These are phyloP conservation scores for Penicillium argentinense DNA, from an alignment of 495 filamentous ascomycete genomes.

Conservation along the genomic window DNA sequence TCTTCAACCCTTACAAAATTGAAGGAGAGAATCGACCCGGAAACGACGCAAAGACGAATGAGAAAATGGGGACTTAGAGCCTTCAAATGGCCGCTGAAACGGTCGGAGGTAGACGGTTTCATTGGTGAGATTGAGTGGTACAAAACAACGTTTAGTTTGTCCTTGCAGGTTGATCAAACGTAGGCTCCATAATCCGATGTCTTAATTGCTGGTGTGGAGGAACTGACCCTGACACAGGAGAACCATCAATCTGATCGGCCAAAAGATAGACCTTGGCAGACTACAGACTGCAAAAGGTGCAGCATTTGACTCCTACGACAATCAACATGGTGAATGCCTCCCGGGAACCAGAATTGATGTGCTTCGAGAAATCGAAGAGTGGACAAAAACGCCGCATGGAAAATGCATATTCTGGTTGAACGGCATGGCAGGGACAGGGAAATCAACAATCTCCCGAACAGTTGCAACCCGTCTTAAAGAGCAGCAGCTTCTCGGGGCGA, in stretches of 20 bases:
- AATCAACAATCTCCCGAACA: constrained; percentile 37
- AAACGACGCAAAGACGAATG: constrained; percentile 7
- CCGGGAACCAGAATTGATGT: constrained; percentile 29
- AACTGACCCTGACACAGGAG: too few species aligned
- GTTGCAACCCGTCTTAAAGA: constrained; percentile 14
- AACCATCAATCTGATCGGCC: too few species aligned
- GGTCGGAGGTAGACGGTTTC: constrained; percentile 35
- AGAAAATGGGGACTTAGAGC: constrained; percentile 33
- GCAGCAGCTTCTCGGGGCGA: constrained; percentile 21
- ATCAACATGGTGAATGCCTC: constrained; percentile 24
- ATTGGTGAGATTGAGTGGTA: constrained; percentile 33
- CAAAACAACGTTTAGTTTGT: constrained; percentile 33
- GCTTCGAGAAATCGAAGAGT: constrained; percentile 23
- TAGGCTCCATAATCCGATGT: constrained; percentile 26
- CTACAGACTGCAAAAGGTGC: constrained; percentile 10
- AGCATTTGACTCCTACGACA: constrained; percentile 15
- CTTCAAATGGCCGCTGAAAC: constrained; percentile 45
- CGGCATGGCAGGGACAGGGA: too few species aligned
- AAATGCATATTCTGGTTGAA: constrained; percentile 42
- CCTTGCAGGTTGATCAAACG: constrained; percentile 42
- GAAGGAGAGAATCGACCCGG: too few species aligned
- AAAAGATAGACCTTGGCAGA: too few species aligned
- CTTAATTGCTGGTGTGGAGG: too few species aligned
- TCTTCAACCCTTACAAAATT: too few species aligned
- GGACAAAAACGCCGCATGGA: constrained; percentile 17